Base-by-base conservation (phyloP, 257 asterid species). In the Gynochthodes officinalis region DNA sequence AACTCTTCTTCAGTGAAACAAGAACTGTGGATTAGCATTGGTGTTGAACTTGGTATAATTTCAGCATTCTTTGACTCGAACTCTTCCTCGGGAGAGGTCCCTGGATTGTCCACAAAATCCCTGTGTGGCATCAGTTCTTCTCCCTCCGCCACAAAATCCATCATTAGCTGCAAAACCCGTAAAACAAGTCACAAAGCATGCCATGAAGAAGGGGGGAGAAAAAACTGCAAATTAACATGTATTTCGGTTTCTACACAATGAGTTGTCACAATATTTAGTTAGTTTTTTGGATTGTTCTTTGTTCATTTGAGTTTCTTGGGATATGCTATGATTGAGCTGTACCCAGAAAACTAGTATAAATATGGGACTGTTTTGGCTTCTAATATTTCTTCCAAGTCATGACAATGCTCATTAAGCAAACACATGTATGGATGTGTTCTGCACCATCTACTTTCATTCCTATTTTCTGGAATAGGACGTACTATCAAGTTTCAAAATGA, bases 111-210 rank as follows among this genome's bases (percentile, higher is more conserved):
- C 64, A 16, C 19, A 4, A 16, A 27, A 9, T 13, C 25, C 62
- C 73, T 49, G 49, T 33, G 37, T 23, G 48, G 62, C 73, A 68
- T 68, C 28, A 68, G 40, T 49, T 68, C 73, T 68, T 68, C 62
- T 19, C 73, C 73, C 27, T 33, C 62, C 4, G 73, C 32, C 48
- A 68, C 73, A 16, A 6, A 33, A 33, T 68, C 62, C 27, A 50
- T 33, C 73, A 68, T 68, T 14, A 32, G 73, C 73, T 68, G 63
- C 32, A 37, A 68, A 18, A 68, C 30, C 49, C 9, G 9, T 4
- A 27, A 74, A 46, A 48, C 55, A 33, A 4, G 12, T 30, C 15
- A 21, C 37, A 70, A 53, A 23, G 48, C 9, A 23, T 9, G 21
- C 7, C 5, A 13, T 52, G 2, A 25, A 13, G 35, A 57, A 14